Evolutionary conservation across 495 filamentous ascomycete species (phyloP).

Genomic region (Lasiosphaeria ovina): DNA sequence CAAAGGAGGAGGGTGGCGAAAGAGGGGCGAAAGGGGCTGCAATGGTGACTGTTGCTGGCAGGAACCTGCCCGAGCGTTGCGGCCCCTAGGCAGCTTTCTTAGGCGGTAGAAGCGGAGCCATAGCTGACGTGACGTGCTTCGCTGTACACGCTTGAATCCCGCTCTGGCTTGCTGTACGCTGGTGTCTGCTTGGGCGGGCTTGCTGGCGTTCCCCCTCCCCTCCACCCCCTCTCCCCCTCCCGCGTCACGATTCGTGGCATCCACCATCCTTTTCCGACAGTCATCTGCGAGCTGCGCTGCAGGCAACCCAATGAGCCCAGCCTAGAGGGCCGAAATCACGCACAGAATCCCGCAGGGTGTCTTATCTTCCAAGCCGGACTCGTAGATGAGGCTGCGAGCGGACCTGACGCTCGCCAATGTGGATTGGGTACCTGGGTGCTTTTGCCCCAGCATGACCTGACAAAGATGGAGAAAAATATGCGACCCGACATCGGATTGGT

Average conservation of each 20-base stretch:
- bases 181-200: conserved; percentile 5
- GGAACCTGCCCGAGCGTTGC: background rate
- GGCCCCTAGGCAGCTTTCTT: background rate
- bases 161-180: conserved; percentile 7
- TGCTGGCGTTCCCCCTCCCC: conserved; percentile 8
- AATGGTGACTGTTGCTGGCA: background rate
- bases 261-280: conserved; percentile 17
- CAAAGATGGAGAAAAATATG: conserved; percentile 16
- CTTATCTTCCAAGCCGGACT: conserved; percentile 9
- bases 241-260: conserved; percentile 22
- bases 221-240: conserved; percentile 13
- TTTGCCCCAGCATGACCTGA: background rate
- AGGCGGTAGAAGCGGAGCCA: background rate
- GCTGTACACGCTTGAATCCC: conserved; percentile 3
- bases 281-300: conserved; percentile 22
- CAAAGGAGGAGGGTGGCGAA: background rate
- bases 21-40: background rate
- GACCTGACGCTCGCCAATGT: background rate
- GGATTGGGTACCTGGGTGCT: background rate
- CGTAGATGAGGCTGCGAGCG: background rate
- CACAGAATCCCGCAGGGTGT: conserved; percentile 7
- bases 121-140: conserved; percentile 22
- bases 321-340: conserved; percentile 5
- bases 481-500: conserved; percentile 7
- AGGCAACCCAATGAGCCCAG: conserved; percentile 17